Base-by-base conservation (phyloP, 495 filamentous ascomycete genomes). In the Lentithecium fluviatile region DNA sequence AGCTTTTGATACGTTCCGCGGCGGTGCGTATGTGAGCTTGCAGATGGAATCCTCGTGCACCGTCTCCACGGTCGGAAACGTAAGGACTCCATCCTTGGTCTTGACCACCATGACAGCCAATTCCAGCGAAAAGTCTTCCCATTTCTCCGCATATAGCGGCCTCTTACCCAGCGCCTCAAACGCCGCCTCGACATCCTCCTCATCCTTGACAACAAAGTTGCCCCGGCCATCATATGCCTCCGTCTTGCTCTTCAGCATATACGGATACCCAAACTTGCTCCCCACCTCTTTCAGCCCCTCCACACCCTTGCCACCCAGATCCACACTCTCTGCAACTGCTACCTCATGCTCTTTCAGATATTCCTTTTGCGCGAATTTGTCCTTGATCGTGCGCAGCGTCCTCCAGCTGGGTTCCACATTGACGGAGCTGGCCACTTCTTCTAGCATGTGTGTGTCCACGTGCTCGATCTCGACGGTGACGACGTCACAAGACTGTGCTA, bases 401-500 rank as follows among this genome's bases (percentile, higher is more conserved):
- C 82, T 81, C 90, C 90, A 96, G 56, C 84, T 88, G 19, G 94
- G 94, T 69, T 96, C 88, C n/a, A 95, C 81, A 19, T 80, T 73
- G 0, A 83, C 65, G 34, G 75, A 74, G 10, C 58, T 40, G 13
- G 85, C 83, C 43, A 96, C 81, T 58, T 95, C 87, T 71, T 96
- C 89, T 29, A 97, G 80, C n/a, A 91, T 88, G 48, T 90, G 77
- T 43, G 93, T 96, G 66, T 98, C 85, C 55, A 98, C 91, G 77
- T 98, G 94, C 75, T 98, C 94, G 63, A 97, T 97, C 72, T 98
- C 94, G n/a, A 94, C 88, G 7, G 95, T 97, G 29, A 98, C 74
- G 13, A 96, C 82, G 70, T 96, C 90, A 65, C 88, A 94, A 6
- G 80, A 71, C 37, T 81, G 77, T 6, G 95, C 91, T 8, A 98